phyloP scores from a whole-genome alignment of 1,284 basidiomycete species.

The Mycena citricolor region DNA sequence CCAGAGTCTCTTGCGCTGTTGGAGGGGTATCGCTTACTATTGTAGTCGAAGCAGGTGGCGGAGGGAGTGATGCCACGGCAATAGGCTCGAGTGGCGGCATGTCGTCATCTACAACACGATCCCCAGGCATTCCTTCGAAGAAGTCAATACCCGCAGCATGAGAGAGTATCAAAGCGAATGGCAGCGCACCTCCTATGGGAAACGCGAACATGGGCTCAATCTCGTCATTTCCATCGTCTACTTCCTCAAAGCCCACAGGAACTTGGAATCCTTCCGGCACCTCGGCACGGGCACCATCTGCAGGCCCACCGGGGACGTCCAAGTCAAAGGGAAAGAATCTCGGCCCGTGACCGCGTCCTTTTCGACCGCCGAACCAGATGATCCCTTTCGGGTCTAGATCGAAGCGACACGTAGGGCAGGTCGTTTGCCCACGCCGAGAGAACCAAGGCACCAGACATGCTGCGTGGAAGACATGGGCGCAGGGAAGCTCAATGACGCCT shows the following conservation, averaged over 20 bases:
- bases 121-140: too few relatives aligned
- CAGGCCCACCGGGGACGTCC: too few relatives aligned
- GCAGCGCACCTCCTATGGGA: too few relatives aligned
- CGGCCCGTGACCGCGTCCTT: conserved; percentile 7
- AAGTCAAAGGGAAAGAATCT: too few relatives aligned
- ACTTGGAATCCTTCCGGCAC: too few relatives aligned
- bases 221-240: too few relatives aligned
- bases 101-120: conserved; percentile 13
- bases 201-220: too few relatives aligned
- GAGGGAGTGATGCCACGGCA: conserved; percentile 21
- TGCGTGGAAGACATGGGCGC: conserved; percentile 76
- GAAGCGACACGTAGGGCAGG: conserved; percentile 78
- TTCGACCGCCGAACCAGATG: conserved; percentile 44
- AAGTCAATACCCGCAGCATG: too few relatives aligned
- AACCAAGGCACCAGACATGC: conserved; percentile 79
- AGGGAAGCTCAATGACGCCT: conserved; percentile 66
- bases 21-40: background rate
- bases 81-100: conserved; percentile 28
- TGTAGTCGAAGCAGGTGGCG: background rate
- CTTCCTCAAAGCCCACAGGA: too few relatives aligned
- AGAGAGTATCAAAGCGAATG: too few relatives aligned
- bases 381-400: conserved; percentile 76
- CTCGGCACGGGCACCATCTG: too few relatives aligned
- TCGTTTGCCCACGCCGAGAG: conserved; percentile 69
- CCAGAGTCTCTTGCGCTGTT: background rate